Base-by-base conservation (phyloP, 257 asterid genomes). In the Solanum neorickii region DNA sequence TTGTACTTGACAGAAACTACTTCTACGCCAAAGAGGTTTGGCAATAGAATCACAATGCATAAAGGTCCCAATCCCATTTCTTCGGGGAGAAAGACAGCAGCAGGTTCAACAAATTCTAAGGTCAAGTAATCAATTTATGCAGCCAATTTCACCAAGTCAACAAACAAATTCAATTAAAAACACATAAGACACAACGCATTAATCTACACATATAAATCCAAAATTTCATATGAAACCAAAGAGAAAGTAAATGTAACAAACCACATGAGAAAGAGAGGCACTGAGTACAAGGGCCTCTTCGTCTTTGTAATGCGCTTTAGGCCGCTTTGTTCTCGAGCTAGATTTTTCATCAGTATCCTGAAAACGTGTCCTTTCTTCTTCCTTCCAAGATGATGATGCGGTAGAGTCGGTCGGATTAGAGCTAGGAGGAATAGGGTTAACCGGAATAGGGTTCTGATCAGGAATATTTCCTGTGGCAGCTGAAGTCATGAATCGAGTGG, bases 251-350 rank as follows among this genome's bases (percentile, higher is more conserved):
- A 66, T 72, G 47, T 72, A 77, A 78, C 92, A 42, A 14, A 96
- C 99, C 96, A 95, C 98, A 90, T 95, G 98, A 86, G 83, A 85
- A 46, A 94, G 95, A 46, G 98, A 94, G 20, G 98, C 98, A n/a
- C 86, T 91, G 83, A 96, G 96, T 88, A 95, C 98, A 42, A 95
- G 96, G 80, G 93, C 96, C 89, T 95, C 95, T 86, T 94, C 95
- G 69, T 94, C 96, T 87, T 91, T 92, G 94, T 97, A 94, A 46
- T 90, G 93, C 88, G 94, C 89, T 88, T 89, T 94, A 60, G 91
- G 94, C 65, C 88, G 76, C 4, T 90, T 69, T 70, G 86, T 83
- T 89, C 93, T 90, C 27, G 93, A 82, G 56, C 87, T 91, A 87
- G 86, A 87, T 41, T 86, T 84, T 47, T 86, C 90, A 44, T 90